Evolutionary conservation across 2,329 filamentous ascomycete species (phyloP), one percentile per base, ranked within the genome.

Genomic region (Microcyclosporella mali): DNA sequence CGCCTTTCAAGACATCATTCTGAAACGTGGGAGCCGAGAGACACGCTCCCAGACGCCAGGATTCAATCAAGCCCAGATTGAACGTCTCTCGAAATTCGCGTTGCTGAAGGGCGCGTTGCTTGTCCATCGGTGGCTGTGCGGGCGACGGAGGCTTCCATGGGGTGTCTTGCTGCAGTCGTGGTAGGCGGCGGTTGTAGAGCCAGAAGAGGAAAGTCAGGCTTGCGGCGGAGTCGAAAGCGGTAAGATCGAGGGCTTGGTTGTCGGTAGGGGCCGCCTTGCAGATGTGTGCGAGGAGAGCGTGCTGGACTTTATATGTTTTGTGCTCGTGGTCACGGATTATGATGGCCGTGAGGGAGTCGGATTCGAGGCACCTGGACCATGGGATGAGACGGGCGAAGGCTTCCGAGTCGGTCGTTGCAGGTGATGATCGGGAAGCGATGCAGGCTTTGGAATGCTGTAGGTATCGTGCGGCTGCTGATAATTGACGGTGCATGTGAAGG

Each of bases 141-240:
- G 4, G 37, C 16, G 29, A 29, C n/a, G 11, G 15, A 8, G 6
- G 32, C 39, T 9, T 25, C 9, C 21, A 25, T 25, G 9, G 4
- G 6, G 21, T 9, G 9, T 41, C 39, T 14, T 17, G 6, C 28
- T 34, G 12, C 2, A 41, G 31, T 10, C n/a, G 6, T 2, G 43
- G 43, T 10, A 45, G 43, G 9, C 17, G 33, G 12, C 43, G 37
- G 6, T 27, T 40, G 32, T 31, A 37, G n/a, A 45, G 18, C 43
- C 43, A 45, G 17, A 27, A 45, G 16, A 41, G 33, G 25, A 41
- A 45, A 4, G 37, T 28, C 7, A 45, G 38, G 27, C 25, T 29
- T 14, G 43, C 32, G 2, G 28, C 25, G 11, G 37, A 17, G 11
- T 39, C 31, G 12, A 37, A 41, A 25, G 27, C n/a, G 11, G 32